phyloP scores from a whole-genome alignment of 495 filamentous ascomycete genomes.

The Lasiosphaeria hispida region DNA sequence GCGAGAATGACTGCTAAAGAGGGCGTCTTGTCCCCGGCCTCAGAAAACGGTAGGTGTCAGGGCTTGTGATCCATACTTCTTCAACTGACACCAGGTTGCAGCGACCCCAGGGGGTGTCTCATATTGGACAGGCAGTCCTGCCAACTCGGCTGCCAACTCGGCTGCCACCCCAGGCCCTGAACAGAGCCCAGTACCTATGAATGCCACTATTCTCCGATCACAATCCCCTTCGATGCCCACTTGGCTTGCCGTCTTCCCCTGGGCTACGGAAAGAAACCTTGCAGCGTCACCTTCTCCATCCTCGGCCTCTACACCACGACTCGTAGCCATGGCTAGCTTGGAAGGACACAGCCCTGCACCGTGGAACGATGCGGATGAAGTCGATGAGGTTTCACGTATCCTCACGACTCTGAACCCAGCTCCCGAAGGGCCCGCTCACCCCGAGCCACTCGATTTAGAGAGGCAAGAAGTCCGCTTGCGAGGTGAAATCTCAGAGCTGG shows the following conservation, averaged over 20 bases:
- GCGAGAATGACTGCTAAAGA: background rate
- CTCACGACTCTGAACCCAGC: background rate
- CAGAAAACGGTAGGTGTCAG: background rate
- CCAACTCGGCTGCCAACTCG: background rate
- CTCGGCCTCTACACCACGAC: background rate
- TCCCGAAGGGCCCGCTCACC: background rate
- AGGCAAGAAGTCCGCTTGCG: background rate
- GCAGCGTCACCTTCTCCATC: background rate
- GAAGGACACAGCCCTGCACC: background rate
- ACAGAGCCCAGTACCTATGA: background rate
- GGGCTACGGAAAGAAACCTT: background rate
- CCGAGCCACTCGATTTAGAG: background rate
- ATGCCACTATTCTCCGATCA: no score
- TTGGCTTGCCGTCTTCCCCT: background rate
- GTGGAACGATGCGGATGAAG: conserved; percentile 6
- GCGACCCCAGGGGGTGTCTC: background rate
- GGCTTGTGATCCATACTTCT: background rate
- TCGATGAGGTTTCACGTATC: background rate
- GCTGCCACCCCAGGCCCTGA: background rate
- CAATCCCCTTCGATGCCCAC: background rate
- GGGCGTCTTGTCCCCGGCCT: background rate
- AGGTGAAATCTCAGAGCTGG: background rate
- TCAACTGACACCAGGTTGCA: background rate
- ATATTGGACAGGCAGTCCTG: background rate
- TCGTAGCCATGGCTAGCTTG: background rate